Evolutionary conservation across 805 yeast genomes (phyloP).

Genomic region (Ogataea allantospora): DNA sequence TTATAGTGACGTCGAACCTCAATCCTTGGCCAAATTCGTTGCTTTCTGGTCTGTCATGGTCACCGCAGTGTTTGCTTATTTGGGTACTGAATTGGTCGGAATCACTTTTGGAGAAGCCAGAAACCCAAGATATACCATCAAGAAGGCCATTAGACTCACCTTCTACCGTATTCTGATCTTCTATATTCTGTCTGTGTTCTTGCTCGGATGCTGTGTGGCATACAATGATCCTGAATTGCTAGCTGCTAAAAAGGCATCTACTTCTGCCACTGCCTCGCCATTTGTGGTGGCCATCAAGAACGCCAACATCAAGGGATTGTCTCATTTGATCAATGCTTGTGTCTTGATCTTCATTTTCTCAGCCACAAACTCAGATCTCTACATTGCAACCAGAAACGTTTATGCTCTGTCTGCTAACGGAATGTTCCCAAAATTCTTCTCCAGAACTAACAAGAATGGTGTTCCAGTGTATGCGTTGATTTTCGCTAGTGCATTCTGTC

Average conservation of each 20-base stretch:
- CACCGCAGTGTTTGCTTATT: slow-evolving; percentile 50
- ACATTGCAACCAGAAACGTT: slow-evolving; percentile 72
- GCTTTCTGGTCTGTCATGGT: slow-evolving; percentile 54
- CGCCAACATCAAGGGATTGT: slow-evolving; percentile 63
- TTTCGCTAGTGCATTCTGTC: slow-evolving; percentile 52
- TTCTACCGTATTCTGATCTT: slow-evolving; percentile 53
- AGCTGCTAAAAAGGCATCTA: slow-evolving; percentile 44
- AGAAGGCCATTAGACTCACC: slow-evolving; percentile 52
- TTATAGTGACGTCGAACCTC: slow-evolving; percentile 42
- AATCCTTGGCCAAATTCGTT: slow-evolving; percentile 47
- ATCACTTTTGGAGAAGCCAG: slow-evolving; percentile 48
- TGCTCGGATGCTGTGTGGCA: slow-evolving; percentile 58
- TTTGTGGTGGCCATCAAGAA: slow-evolving; percentile 77
- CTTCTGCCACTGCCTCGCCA: slow-evolving; percentile 74
- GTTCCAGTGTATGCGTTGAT: slow-evolving; percentile 63
- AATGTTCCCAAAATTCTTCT: slow-evolving; percentile 67
- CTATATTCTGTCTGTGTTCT: slow-evolving; percentile 51
- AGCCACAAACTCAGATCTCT: slow-evolving; percentile 78
- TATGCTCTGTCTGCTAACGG: slow-evolving; percentile 73
- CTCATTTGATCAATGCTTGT: slow-evolving; percentile 75
- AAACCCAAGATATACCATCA: slow-evolving; percentile 49
- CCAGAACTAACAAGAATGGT: slow-evolving; percentile 65
- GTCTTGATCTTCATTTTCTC: slow-evolving; percentile 75
- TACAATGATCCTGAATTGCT: slow-evolving; percentile 44
- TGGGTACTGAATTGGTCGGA: slow-evolving; percentile 51